These are phyloP conservation scores for Physocladia obscura DNA, from an alignment of 192 early-diverging fungal genomes.

Conservation along the genomic window DNA sequence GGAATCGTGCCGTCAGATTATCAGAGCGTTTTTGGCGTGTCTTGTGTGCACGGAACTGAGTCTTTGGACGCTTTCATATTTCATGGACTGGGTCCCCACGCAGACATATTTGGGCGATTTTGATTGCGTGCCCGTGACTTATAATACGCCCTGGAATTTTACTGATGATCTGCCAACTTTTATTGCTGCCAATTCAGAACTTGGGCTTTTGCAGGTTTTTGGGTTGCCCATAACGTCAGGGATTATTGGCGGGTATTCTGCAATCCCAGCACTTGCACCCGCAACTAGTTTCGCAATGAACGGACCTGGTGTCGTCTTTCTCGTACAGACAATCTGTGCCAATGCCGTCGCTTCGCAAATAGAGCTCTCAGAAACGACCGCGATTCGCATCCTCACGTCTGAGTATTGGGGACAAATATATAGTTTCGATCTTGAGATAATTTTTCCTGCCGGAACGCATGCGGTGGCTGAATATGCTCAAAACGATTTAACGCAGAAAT, in stretches of 20 bases:
- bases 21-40: neutral
- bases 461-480: neutral
- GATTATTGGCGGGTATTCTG: neutral
- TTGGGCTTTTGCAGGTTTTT: neutral
- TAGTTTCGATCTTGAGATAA: neutral
- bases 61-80: constrained; percentile 1
- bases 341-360: neutral
- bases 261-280: neutral
- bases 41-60: neutral
- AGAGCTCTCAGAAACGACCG: neutral
- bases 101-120: neutral
- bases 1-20: neutral
- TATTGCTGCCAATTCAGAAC: neutral
- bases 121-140: neutral
- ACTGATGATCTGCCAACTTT: neutral
- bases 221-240: constrained; percentile 4
- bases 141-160: constrained; percentile 8
- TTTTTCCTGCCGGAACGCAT: constrained; percentile 2
- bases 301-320: neutral
- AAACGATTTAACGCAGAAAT: neutral
- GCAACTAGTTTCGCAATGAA: neutral
- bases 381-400: neutral
- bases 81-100: neutral
- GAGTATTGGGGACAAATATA: neutral
- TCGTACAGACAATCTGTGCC: neutral